Evolutionary conservation across 345 rosid species (phyloP), one percentile per base, ranked within the genome.

Genomic region (Aquilaria sinensis): DNA sequence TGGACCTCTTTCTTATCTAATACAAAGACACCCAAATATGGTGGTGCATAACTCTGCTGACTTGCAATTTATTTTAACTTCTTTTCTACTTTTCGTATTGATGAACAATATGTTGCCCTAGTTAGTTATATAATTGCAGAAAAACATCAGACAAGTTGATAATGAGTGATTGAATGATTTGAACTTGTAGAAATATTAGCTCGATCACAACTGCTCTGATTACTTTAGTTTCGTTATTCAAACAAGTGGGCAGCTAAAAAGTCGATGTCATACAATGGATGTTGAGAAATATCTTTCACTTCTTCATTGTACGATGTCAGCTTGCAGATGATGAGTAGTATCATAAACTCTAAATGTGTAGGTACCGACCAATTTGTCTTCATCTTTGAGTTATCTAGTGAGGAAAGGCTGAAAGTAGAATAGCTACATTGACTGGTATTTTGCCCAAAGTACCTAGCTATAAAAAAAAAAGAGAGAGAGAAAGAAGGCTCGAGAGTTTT

Each of bases 221-320:
- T 23, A 23, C 23, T 23, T 23, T 23, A 23, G 23, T 23, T 23
- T 23, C 23, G 23, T 23, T 23, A 63, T 15, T 13, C 14, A 53
- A 63, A 53, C 51, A 45, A 63, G 60, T 31, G 63, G 54, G 49
- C 23, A 31, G 68, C 54, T 10, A 11, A 46, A 48, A 48, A 47
- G 51, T 57, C 37, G 57, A 34, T 52, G 48, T 53, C 56, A 64
- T 41, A 58, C 9, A 3, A 33, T 6, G 14, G 53, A 31, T 62
- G 52, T 50, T 51, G 66, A 56, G 33, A 56, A 55, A 56, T 66
- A 50, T 9, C 11, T 5, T 58, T 72, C 23, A 7, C 46, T 43
- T 57, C 66, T 45, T 12, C 31, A 32, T 12, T 52, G 41, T 51
- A 34, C 49, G 53, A 41, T 54, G 23, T 43, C 50, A 13, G 1